Evolutionary conservation across 2,329 filamentous ascomycete species (phyloP).

Genomic region (Phaeosphaeria sp.): DNA sequence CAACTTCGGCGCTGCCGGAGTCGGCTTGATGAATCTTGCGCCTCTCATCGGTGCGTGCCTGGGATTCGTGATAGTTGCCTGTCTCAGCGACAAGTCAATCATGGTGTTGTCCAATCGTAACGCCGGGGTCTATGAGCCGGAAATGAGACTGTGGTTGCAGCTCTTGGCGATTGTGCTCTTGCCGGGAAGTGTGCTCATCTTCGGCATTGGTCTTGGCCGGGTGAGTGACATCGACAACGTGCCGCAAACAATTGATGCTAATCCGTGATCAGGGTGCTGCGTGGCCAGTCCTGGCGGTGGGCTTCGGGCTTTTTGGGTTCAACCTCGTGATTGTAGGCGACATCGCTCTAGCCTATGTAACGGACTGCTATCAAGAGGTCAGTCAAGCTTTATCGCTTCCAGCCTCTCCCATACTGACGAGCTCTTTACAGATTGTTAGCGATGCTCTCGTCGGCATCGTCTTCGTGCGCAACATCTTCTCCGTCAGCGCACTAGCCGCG

Average conservation of each 20-base stretch:
- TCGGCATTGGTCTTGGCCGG: slow-evolving; percentile 41
- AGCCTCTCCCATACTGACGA: slow-evolving; percentile 1
- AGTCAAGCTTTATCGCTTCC: slow-evolving; percentile 1
- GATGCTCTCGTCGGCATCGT: slow-evolving; percentile 56
- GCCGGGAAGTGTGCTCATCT: slow-evolving; percentile 48
- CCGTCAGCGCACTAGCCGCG: slow-evolving; percentile 56
- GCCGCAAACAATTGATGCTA: slow-evolving; percentile 1
- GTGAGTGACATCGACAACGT: slow-evolving; percentile 8
- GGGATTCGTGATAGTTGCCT: slow-evolving; percentile 28
- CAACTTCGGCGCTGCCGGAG: slow-evolving; percentile 46
- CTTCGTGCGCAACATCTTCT: slow-evolving; percentile 54
- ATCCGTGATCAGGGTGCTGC: slow-evolving; percentile 21
- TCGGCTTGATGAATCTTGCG: slow-evolving; percentile 51
- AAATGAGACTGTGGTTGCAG: slow-evolving; percentile 53
- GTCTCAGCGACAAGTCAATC: slow-evolving; percentile 30
- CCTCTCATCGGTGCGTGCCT: slow-evolving; percentile 51
- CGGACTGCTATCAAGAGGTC: slow-evolving; percentile 37
- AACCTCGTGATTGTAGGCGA: slow-evolving; percentile 42
- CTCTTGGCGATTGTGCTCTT: slow-evolving; percentile 41
- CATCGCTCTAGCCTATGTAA: slow-evolving; percentile 50
- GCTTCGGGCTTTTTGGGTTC: slow-evolving; percentile 48
- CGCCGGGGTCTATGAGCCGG: slow-evolving; percentile 53
- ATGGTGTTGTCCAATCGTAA: slow-evolving; percentile 46
- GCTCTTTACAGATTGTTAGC: slow-evolving; percentile 47
- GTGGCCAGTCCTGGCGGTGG: slow-evolving; percentile 43